phyloP scores from a whole-genome alignment of 257 asterid genomes.

The Penstemon eatonii region DNA sequence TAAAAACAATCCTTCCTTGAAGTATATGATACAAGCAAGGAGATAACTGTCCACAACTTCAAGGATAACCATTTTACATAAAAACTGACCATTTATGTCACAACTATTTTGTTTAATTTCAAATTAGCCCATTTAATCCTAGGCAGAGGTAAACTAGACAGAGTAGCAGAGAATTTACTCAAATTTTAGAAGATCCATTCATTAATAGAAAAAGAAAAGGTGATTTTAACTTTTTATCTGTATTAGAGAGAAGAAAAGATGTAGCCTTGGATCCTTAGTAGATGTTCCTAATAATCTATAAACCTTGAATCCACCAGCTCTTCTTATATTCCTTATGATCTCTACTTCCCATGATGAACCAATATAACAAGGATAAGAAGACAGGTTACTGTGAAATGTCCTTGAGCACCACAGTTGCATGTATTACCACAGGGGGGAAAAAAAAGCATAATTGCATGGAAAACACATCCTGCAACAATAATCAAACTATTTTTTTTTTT shows the following conservation, averaged over 20 bases:
- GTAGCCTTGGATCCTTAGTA: background rate
- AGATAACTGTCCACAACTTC: constrained; percentile 10
- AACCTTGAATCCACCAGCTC: background rate
- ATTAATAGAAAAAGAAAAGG: constrained; percentile 9
- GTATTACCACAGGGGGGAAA: constrained; percentile 3
- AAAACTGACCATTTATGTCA: too few relatives aligned
- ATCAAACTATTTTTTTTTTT: background rate
- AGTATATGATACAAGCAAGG: background rate
- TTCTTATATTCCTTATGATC: background rate
- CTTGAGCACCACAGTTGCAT: constrained; percentile 10
- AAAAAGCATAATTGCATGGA: constrained; percentile 6
- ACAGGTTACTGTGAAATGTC: too few relatives aligned
- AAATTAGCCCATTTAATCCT: background rate
- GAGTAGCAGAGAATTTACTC: background rate
- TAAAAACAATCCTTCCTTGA: background rate
- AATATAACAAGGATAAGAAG: constrained; percentile 9
- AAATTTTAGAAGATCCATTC: background rate
- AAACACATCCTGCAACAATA: constrained; percentile 19
- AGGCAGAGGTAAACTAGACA: background rate
- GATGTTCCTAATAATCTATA: background rate
- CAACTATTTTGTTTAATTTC: background rate
- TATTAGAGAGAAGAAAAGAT: background rate
- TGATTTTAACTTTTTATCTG: background rate
- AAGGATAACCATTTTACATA: background rate
- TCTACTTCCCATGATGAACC: background rate